phyloP scores from a whole-genome alignment of 352 stramenopile species.

The Globisporangium echinulatum region DNA sequence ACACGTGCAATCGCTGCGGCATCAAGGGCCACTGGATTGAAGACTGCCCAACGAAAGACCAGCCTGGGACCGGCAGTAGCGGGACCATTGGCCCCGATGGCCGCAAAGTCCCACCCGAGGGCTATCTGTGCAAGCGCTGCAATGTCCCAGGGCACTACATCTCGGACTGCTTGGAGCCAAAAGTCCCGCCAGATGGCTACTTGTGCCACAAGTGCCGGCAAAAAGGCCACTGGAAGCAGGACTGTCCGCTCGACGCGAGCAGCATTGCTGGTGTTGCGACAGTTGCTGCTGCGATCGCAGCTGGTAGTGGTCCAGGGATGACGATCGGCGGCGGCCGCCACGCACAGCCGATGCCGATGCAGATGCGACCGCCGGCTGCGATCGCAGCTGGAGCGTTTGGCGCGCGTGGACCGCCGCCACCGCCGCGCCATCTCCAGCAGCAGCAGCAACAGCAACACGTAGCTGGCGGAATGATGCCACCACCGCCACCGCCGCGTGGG shows the following conservation, averaged over 20 bases:
- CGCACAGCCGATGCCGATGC: constrained; percentile 1
- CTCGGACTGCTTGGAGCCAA: constrained; percentile 78
- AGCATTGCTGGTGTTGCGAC: constrained; percentile 37
- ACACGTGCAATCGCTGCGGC: constrained; percentile 84
- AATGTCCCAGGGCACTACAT: constrained; percentile 84
- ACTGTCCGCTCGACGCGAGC: constrained; percentile 73
- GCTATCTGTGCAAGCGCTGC: constrained; percentile 84
- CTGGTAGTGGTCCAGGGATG: constrained; percentile 3
- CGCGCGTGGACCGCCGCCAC: constrained; percentile 21
- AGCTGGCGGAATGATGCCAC: constrained; percentile 33
- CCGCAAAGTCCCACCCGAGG: constrained; percentile 56
- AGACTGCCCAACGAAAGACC: constrained; percentile 81
- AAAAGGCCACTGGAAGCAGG: constrained; percentile 86
- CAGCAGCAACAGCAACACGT: neutral
- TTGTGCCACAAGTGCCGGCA: constrained; percentile 85
- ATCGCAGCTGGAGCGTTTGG: too few species aligned
- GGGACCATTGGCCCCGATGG: constrained; percentile 1
- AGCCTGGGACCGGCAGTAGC: constrained; percentile 14
- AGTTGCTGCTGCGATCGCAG: constrained; percentile 28
- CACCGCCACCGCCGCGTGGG: constrained; percentile 12
- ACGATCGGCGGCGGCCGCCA: neutral
- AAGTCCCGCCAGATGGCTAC: constrained; percentile 74
- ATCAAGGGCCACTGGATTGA: constrained; percentile 87
- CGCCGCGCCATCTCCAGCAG: constrained; percentile 37
- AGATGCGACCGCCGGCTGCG: too few species aligned